A percentile compares a stretch with the other conserved stretches of the same genome.
phyloP scores from a whole-genome alignment of 192 early-diverging fungal genomes.

The Blastocladiella britannica region DNA sequence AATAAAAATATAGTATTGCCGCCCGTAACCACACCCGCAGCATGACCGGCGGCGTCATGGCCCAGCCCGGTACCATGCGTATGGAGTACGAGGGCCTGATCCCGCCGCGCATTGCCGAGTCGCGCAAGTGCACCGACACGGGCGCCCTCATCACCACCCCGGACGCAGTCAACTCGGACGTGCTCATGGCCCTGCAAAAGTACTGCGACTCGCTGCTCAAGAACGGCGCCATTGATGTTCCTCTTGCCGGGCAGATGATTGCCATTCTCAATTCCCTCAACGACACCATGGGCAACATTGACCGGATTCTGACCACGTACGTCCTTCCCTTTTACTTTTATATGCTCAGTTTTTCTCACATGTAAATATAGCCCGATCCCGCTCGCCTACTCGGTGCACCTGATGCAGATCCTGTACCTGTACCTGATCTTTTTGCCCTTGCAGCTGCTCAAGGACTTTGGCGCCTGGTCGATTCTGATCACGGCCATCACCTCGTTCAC shows the following conservation, averaged over 20 bases:
- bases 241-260: background rate
- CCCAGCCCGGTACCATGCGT: background rate
- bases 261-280: background rate
- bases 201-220: background rate
- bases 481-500: slow-evolving; percentile 45
- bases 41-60: background rate
- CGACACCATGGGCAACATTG: background rate
- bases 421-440: slow-evolving; percentile 63
- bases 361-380: slow-evolving; percentile 63
- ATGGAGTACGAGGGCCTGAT: background rate
- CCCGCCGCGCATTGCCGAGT: too few relatives aligned
- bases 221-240: background rate
- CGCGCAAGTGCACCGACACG: background rate
- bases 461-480: slow-evolving; percentile 41
- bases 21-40: background rate
- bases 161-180: background rate
- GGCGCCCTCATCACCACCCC: background rate
- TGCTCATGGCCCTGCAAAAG: background rate
- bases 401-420: slow-evolving; percentile 57
- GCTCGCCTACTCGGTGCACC: slow-evolving; percentile 66
- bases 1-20: background rate
- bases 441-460: slow-evolving; percentile 34
- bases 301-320: background rate
- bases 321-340: too few relatives aligned
- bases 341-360: too few relatives aligned